Evolutionary conservation across 1,284 basidiomycete species (phyloP).

Genomic region (Leccinum cinnamomeum): DNA sequence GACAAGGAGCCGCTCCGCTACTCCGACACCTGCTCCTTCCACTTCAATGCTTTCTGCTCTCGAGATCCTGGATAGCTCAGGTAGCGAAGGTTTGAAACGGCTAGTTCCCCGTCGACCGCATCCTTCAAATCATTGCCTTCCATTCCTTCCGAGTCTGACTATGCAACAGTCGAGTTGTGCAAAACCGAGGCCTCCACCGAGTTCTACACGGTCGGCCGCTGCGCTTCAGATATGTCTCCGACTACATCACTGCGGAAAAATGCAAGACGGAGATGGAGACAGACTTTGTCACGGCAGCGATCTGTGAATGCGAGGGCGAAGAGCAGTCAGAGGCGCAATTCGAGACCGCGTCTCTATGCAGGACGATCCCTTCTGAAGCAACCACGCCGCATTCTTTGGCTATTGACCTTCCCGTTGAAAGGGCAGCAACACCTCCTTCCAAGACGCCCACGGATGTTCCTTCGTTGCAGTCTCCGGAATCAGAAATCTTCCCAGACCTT

Average conservation of each 20-base stretch:
- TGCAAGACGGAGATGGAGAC: slow-evolving; percentile 50
- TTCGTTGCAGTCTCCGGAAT: slow-evolving; percentile 35
- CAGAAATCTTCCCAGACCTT: slow-evolving; percentile 24
- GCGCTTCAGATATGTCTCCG: slow-evolving; percentile 38
- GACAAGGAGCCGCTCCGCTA: too few relatives aligned
- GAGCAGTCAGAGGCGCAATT: slow-evolving; percentile 48
- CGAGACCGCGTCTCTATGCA: slow-evolving; percentile 50
- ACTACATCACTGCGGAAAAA: slow-evolving; percentile 50
- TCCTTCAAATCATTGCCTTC: slow-evolving; percentile 46
- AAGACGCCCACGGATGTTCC: slow-evolving; percentile 33
- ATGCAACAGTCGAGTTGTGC: slow-evolving; percentile 51
- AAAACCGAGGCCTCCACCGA: slow-evolving; percentile 45
- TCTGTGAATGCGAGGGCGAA: slow-evolving; percentile 43
- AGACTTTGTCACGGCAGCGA: slow-evolving; percentile 52
- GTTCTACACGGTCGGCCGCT: slow-evolving; percentile 48
- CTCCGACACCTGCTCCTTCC: too few relatives aligned
- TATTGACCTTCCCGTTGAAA: slow-evolving; percentile 28
- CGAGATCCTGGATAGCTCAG: slow-evolving; percentile 33
- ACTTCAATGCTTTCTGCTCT: slow-evolving; percentile 25
- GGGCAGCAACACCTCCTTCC: slow-evolving; percentile 27
- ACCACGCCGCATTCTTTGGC: slow-evolving; percentile 40
- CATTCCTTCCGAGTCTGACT: slow-evolving; percentile 55
- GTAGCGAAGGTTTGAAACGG: slow-evolving; percentile 36
- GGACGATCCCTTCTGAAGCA: slow-evolving; percentile 40
- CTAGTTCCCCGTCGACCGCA: slow-evolving; percentile 41